Percentiles rank a stretch among this genome's conserved stretches.
Conservation (phyloP, 169 alveolate genomes). For the Plasmodium coatneyi region DNA sequence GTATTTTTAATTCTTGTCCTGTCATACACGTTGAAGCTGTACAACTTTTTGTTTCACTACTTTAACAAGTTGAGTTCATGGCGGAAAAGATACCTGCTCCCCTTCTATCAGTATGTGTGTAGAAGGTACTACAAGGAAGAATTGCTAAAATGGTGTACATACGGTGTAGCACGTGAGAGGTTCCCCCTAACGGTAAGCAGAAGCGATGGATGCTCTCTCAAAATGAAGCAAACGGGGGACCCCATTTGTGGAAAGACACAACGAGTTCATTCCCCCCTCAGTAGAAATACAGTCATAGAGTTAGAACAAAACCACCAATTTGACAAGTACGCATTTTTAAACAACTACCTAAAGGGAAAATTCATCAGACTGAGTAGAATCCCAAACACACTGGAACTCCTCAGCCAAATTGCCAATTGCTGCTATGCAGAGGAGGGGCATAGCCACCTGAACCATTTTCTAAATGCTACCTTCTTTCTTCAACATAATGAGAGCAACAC, state of each 20-base stretch:
- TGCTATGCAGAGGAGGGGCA: background rate
- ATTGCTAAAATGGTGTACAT: background rate
- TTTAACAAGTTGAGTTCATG: constrained; percentile 17
- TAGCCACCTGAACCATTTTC: background rate
- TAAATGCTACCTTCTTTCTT: background rate
- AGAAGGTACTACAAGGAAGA: constrained; percentile 15
- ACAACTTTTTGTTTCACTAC: constrained; percentile 63
- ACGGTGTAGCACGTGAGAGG: background rate
- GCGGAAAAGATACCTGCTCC: background rate
- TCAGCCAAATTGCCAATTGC: constrained; percentile 5
- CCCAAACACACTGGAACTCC: constrained; percentile 25
- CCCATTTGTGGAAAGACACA: background rate
- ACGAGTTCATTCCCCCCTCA: background rate
- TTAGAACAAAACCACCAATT: background rate
- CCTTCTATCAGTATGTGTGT: constrained; percentile 54
- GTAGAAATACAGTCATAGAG: background rate
- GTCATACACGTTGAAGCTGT: constrained; percentile 32
- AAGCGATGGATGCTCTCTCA: background rate
- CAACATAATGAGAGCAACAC: constrained; percentile 5
- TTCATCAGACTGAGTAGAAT: background rate
- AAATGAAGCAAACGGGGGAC: background rate
- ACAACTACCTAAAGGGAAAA: constrained; percentile 20
- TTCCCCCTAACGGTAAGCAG: background rate
- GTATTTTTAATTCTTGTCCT: constrained; percentile 32
- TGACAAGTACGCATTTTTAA: constrained; percentile 37